Evolutionary conservation across 2,329 filamentous ascomycete species (phyloP).

Genomic region (Rutstroemia sydowiana): DNA sequence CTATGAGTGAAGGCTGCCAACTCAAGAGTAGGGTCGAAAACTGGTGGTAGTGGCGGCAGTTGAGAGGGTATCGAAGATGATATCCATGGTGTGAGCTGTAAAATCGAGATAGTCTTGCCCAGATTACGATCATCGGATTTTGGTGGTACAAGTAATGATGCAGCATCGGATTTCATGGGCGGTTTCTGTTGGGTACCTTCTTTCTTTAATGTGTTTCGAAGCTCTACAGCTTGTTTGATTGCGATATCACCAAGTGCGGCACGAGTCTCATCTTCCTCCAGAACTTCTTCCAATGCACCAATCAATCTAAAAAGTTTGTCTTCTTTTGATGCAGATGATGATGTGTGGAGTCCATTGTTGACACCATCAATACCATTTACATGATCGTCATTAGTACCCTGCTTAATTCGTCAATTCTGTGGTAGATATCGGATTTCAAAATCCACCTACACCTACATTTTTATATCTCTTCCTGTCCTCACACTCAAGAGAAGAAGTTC

Average conservation of each 20-base stretch:
- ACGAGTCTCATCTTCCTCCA: slow-evolving; percentile 17
- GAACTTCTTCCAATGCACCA: slow-evolving; percentile 21
- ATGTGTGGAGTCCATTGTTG: not conserved
- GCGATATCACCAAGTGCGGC: slow-evolving; percentile 17
- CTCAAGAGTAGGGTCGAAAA: slow-evolving; percentile 53
- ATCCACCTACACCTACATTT: not conserved
- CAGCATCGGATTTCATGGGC: not conserved
- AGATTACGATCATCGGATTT: not conserved
- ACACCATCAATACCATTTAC: too few relatives aligned
- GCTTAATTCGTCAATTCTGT: too few relatives aligned
- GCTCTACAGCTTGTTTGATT: slow-evolving; percentile 16
- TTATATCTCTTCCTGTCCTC: not conserved
- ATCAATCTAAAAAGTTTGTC: slow-evolving; percentile 22
- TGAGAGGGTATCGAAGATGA: slow-evolving; percentile 39
- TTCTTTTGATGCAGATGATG: not conserved
- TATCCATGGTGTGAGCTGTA: slow-evolving; percentile 40
- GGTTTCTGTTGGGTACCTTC: not conserved
- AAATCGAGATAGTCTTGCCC: not conserved
- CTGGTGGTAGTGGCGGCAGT: slow-evolving; percentile 53
- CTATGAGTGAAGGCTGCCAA: slow-evolving; percentile 59
- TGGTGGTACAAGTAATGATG: not conserved
- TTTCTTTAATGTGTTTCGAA: slow-evolving; percentile 16
- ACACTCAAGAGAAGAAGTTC: not conserved
- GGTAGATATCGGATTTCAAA: too few relatives aligned
- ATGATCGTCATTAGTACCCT: too few relatives aligned